Conservation (phyloP, 352 stramenopile species). For the Globisporangium radiosum region DNA sequence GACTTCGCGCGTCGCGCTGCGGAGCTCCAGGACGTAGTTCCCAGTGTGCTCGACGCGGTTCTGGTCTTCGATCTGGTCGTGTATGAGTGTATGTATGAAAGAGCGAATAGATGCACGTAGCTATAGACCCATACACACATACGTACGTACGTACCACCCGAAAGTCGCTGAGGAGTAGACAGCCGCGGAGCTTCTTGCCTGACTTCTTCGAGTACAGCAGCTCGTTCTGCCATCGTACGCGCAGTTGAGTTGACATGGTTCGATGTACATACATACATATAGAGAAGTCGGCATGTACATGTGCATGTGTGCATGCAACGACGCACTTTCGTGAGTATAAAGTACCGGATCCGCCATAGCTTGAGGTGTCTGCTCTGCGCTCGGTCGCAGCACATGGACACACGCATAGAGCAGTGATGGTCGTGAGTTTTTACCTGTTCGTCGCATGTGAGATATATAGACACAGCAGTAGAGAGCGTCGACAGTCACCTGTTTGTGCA, state of each 20-base stretch:
- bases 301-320: not conserved
- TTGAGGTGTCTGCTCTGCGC: conserved; percentile 78
- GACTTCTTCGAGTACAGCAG: conserved; percentile 80
- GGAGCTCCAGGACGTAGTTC: conserved; percentile 79
- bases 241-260: too few species aligned
- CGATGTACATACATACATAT: not conserved
- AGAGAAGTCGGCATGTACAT: not conserved
- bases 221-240: conserved; percentile 29
- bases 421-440: too few species aligned
- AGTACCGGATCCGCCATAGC: conserved; percentile 85
- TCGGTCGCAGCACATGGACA: not conserved
- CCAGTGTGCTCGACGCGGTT: conserved; percentile 64
- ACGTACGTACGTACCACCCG: conserved; percentile 46
- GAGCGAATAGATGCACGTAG: not conserved
- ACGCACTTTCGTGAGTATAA: conserved; percentile 64
- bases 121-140: not conserved
- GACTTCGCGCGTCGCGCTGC: conserved; percentile 33
- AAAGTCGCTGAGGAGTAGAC: conserved; percentile 36
- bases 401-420: not conserved
- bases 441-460: not conserved
- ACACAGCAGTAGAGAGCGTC: not conserved
- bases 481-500: conserved; percentile 64
- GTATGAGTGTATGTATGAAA: not conserved
- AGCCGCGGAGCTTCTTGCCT: conserved; percentile 59
- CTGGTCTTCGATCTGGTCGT: conserved; percentile 68